Percentiles rank a stretch among this genome's conserved stretches.
Evolutionary conservation across 805 yeast species (phyloP).

Genomic region (Candida schatavii): DNA sequence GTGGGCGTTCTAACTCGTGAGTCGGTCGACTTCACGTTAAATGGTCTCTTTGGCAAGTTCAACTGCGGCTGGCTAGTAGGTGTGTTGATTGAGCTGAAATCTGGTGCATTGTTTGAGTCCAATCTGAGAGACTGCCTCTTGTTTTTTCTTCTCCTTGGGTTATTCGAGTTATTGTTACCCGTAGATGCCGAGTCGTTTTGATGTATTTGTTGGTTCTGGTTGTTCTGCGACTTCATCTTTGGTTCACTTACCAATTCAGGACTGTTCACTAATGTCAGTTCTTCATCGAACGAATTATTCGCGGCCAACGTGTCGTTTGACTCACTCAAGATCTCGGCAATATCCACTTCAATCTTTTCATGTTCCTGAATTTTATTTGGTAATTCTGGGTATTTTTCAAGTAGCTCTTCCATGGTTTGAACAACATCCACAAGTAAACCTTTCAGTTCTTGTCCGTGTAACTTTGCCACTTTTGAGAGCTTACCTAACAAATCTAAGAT

Average conservation of each 20-base stretch:
- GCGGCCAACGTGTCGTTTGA: conserved; percentile 27
- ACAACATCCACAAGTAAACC: conserved; percentile 45
- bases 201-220: neutral
- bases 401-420: conserved; percentile 37
- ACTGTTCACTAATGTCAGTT: conserved; percentile 21
- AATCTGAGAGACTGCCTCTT: conserved; percentile 33
- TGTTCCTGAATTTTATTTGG: conserved; percentile 25
- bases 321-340: conserved; percentile 33
- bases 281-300: conserved; percentile 32
- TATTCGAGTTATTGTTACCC: neutral
- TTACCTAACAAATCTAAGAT: conserved; percentile 41
- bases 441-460: conserved; percentile 50
- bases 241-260: conserved; percentile 5
- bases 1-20: conserved; percentile 17
- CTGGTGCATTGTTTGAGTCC: conserved; percentile 22
- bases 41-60: conserved; percentile 16
- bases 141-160: conserved; percentile 19
- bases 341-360: conserved; percentile 27
- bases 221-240: conserved; percentile 3
- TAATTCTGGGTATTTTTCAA: conserved; percentile 37
- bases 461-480: conserved; percentile 43
- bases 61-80: conserved; percentile 18
- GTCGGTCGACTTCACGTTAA: neutral
- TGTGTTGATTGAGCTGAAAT: conserved; percentile 14
- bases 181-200: conserved; percentile 4